A percentile compares a stretch with the other conserved stretches of the same genome.
phyloP scores from a whole-genome alignment of 75 land plant species.

The Sequoiadendron giganteum region DNA sequence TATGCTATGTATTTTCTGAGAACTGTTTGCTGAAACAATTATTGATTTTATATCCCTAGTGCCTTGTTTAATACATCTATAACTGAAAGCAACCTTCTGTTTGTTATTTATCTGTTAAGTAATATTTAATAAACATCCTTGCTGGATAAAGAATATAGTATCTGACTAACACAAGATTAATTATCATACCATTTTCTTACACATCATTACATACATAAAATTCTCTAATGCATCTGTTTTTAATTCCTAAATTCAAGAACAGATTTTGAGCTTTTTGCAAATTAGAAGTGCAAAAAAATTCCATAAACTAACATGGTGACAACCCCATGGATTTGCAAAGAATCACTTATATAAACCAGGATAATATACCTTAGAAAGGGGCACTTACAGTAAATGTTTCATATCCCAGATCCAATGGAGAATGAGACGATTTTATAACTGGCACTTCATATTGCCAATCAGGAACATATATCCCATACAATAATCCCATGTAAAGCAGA shows the following conservation, averaged over 20 bases:
- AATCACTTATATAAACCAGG: not conserved
- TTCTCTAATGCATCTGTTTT: not conserved
- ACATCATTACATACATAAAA: not conserved
- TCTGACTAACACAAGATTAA: not conserved
- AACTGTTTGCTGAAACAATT: not conserved
- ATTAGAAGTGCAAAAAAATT: not conserved
- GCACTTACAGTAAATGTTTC: conserved; percentile 21
- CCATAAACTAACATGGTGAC: not conserved
- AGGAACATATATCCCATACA: conserved; percentile 79
- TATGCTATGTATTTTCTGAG: not conserved
- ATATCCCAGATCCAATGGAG: conserved; percentile 7
- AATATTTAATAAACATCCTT: not conserved
- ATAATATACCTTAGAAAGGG: not conserved
- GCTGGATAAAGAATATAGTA: not conserved
- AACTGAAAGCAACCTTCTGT: not conserved
- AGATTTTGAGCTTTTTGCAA: not conserved
- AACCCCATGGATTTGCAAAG: not conserved
- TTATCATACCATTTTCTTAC: not conserved
- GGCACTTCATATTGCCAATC: conserved; percentile 57
- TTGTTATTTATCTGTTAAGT: not conserved
- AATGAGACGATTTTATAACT: not conserved
- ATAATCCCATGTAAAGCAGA: conserved; percentile 35
- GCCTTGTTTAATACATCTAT: not conserved
- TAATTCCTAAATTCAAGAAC: not conserved
- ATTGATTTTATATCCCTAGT: not conserved